Conservation (phyloP, 805 yeast species). For the Debaryomyces castellii region DNA sequence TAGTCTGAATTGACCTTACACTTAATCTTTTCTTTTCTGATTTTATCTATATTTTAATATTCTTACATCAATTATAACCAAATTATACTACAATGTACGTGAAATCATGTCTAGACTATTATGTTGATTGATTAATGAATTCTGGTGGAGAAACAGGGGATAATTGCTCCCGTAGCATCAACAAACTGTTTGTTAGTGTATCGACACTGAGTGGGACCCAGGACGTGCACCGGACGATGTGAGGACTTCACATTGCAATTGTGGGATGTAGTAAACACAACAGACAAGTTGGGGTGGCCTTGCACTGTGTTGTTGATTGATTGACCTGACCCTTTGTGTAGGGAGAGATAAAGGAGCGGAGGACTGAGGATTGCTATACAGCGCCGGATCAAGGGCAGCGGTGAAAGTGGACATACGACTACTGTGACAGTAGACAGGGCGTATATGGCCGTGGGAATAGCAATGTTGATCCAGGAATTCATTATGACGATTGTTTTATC, state of each 20-base stretch:
- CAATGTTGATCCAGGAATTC: not conserved
- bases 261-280: not conserved
- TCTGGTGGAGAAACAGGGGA: not conserved
- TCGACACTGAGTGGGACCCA: not conserved
- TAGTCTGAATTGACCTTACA: not conserved
- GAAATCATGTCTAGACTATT: not conserved
- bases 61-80: slow-evolving; percentile 1
- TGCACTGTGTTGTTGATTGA: not conserved
- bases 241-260: not conserved
- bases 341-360: not conserved
- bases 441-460: not conserved
- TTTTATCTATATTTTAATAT: not conserved
- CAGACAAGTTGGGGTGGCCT: not conserved
- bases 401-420: not conserved
- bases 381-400: not conserved
- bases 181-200: not conserved
- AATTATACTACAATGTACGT: slow-evolving; percentile 2
- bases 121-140: not conserved
- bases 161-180: not conserved
- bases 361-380: not conserved
- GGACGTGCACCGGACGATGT: not conserved
- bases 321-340: not conserved
- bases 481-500: not conserved
- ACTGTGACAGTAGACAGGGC: not conserved
- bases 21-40: slow-evolving; percentile 1